Percentiles rank a stretch among this genome's conserved stretches.
phyloP scores from a whole-genome alignment of 2,329 filamentous ascomycete species.

The Podosphaera fusca region DNA sequence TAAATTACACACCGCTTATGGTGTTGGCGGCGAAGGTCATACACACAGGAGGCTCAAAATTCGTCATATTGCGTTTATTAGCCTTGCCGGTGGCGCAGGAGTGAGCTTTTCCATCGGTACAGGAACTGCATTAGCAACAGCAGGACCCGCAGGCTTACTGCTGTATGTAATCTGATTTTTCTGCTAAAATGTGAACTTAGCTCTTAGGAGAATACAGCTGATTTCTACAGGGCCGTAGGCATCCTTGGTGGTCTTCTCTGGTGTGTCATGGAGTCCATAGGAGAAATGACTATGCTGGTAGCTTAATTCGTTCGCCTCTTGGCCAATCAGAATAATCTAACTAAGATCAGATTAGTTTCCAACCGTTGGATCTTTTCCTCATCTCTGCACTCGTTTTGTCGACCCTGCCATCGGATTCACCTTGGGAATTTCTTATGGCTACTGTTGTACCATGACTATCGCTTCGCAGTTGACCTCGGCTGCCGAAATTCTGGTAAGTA shows the following conservation, averaged over 20 bases:
- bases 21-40: neutral
- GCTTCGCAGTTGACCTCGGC: constrained; percentile 15
- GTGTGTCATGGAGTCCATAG: constrained; percentile 26
- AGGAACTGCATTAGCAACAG: constrained; percentile 28
- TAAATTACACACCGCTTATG: neutral
- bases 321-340: too few relatives aligned
- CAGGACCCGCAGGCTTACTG: constrained; percentile 28
- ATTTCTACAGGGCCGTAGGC: constrained; percentile 20
- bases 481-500: constrained; percentile 24
- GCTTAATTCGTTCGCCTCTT: neutral
- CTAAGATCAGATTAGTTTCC: constrained; percentile 20
- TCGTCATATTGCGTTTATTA: constrained; percentile 35
- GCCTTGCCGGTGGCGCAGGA: constrained; percentile 32
- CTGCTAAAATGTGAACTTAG: too few relatives aligned
- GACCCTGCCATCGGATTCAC: constrained; percentile 32
- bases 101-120: constrained; percentile 32
- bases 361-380: constrained; percentile 27
- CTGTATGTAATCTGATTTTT: constrained; percentile 11
- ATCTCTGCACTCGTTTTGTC: constrained; percentile 20
- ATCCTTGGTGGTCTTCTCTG: constrained; percentile 28
- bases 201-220: too few relatives aligned
- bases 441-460: constrained; percentile 20
- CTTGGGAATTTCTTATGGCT: constrained; percentile 17
- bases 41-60: constrained; percentile 15
- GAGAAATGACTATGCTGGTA: constrained; percentile 24